These are phyloP conservation scores for Cytospora piceae DNA, from an alignment of 2,329 filamentous ascomycete species.

Conservation along the genomic window DNA sequence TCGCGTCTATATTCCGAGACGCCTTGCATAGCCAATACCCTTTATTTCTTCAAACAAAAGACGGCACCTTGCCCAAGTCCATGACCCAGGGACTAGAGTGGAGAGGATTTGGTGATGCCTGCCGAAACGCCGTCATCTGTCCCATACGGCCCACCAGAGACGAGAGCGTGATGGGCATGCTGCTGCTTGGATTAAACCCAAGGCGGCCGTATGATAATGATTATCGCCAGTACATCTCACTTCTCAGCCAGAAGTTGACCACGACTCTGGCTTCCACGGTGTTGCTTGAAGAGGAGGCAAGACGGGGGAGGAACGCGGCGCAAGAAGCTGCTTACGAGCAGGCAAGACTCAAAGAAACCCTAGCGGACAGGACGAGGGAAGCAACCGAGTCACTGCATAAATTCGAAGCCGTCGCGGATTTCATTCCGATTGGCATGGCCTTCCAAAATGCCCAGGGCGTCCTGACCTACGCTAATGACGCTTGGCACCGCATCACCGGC, in stretches of 20 bases:
- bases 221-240: conserved; percentile 68
- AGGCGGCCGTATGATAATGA: conserved; percentile 73
- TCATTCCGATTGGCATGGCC: conserved; percentile 75
- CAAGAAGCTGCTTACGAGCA: conserved; percentile 70
- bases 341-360: conserved; percentile 66
- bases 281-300: conserved; percentile 71
- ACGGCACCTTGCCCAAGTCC: conserved; percentile 59
- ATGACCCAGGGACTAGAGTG: conserved; percentile 63
- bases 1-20: conserved; percentile 46
- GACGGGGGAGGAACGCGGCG: conserved; percentile 58
- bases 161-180: conserved; percentile 67
- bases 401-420: conserved; percentile 72
- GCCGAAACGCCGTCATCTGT: conserved; percentile 67
- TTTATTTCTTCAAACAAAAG: conserved; percentile 45
- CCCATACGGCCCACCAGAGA: conserved; percentile 70
- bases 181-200: conserved; percentile 73
- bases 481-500: conserved; percentile 60
- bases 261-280: conserved; percentile 73
- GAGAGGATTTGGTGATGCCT: conserved; percentile 68
- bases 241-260: conserved; percentile 60
- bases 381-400: conserved; percentile 61
- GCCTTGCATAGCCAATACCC: conserved; percentile 45
- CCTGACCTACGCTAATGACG: conserved; percentile 72
- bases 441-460: conserved; percentile 68
- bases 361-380: conserved; percentile 59